Evolutionary conservation across 495 filamentous ascomycete species (phyloP).

Genomic region (Lophiotrema nucula): DNA sequence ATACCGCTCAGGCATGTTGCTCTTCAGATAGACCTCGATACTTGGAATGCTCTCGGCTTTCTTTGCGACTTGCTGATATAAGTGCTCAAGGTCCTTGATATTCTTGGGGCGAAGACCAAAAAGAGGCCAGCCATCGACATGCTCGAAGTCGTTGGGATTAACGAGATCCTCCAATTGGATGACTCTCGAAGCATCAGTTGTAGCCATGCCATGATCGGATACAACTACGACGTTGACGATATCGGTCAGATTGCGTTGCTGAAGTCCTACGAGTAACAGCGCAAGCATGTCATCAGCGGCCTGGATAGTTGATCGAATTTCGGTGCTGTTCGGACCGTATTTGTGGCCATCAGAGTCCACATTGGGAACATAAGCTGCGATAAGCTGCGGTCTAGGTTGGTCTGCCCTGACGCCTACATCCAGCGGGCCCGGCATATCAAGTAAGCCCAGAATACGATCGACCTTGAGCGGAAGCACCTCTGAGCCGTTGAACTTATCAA

Average conservation of each 20-base stretch:
- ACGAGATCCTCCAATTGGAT: conserved; percentile 92
- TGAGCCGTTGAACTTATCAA: conserved; percentile 80
- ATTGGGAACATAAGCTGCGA: conserved; percentile 91
- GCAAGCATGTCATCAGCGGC: conserved; percentile 78
- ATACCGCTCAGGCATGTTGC: conserved; percentile 85
- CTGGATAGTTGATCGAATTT: conserved; percentile 71
- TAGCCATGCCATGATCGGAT: conserved; percentile 97
- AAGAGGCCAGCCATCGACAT: conserved; percentile 92
- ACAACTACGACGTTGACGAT: conserved; percentile 98
- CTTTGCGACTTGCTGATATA: conserved; percentile 47
- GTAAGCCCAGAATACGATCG: conserved; percentile 68
- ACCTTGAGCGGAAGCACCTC: conserved; percentile 74
- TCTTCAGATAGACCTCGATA: conserved; percentile 79
- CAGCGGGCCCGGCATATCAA: conserved; percentile 75
- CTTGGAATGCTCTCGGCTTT: conserved; percentile 58
- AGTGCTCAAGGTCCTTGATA: conserved; percentile 46
- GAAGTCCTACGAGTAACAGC: conserved; percentile 69
- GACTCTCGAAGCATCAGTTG: conserved; percentile 74
- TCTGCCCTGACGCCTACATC: conserved; percentile 39
- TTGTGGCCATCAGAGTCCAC: conserved; percentile 83
- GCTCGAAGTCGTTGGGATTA: conserved; percentile 68
- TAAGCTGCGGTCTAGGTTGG: conserved; percentile 72
- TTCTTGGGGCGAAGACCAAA: conserved; percentile 82
- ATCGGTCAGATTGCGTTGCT: conserved; percentile 76
- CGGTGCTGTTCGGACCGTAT: conserved; percentile 91